Base-by-base conservation (phyloP, 1,139 yeast species). In the Debaryomyces coudertii region DNA sequence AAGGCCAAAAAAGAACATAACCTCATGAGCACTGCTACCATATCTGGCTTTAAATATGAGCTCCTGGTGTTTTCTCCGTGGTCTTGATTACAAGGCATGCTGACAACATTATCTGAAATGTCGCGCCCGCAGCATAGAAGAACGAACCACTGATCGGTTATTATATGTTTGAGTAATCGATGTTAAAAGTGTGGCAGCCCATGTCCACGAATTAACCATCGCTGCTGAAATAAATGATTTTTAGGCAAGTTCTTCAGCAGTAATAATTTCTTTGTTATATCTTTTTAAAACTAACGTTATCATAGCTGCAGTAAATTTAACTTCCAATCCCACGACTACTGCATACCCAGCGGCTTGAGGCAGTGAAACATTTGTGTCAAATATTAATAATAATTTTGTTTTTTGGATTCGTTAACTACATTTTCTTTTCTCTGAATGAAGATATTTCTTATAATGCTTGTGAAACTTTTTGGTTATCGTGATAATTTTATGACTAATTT, bases 301-400 rank as follows among this genome's bases (percentile, higher is more conserved):
- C 96, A 90, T 90, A 49, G 89, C 89, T 7, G 76, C 57, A 7
- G 96, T 87, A 61, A 90, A 90, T 7, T 83, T 85, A 37, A 87
- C 77, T 40, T 97, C 97, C 25, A 90, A 76, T 16, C 97, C 98
- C 15, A 89, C 85, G 16, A 90, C 89, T 48, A 90, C 85, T 27
- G 90, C 97, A 60, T 90, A 90, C n/a, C 97, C 97, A n/a, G 87
- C 92, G 40, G 88, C 85, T 63, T 86, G 87, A 2, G 85, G 79
- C 40, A 66, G 57, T 7, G 70, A 66, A 46, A 49, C 47, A 43
- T 44, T 42, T 14, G 41, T 22, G 15, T 44, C 42, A 23, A 44
- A 45, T 16, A 47, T 44, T 47, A 5, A 11, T 33, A 27, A 31
- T 15, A n/a, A n/a, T n/a, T n/a, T n/a, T n/a, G n/a, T n/a, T n/a